Evolutionary conservation across 345 rosid genomes (phyloP), one percentile per base, ranked within the genome.

Genomic region (Moricandia moricandioides): DNA sequence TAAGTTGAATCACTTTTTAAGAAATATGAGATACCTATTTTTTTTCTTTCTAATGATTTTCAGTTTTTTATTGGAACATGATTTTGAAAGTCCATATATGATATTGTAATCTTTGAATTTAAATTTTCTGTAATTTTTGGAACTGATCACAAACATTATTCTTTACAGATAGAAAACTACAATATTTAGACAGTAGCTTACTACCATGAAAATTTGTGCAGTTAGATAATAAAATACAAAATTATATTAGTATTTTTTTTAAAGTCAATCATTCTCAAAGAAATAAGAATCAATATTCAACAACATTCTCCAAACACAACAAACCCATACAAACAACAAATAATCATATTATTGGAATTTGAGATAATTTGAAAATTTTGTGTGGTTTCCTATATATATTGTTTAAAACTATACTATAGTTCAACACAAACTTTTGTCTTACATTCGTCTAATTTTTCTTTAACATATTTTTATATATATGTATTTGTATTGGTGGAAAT

Each of bases 351-450:
- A 14, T 68, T 54, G 73, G 69, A 61, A 75, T 61, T 68, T 61
- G 79, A 37, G 27, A 59, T 59, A 0, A 58, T 47, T n/a, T 47
- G 52, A 47, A 47, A 47, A 47, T 6, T 47, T 47, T 43, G n/a
- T 47, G 52, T 47, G 17, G 52, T n/a, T 47, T 47, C n/a, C 52
- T 47, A n/a, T n/a, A 47, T 45, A 45, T n/a, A 29, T 31, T 65
- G 17, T 31, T 65, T 29, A 0, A 7, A 17, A 26, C 13, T 61
- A 21, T 3, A 62, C 7, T 18, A 43, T 47, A 71, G 37, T 33
- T 51, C 61, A 62, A 71, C 68, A 57, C 6, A 30, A 73, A 14
- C 4, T 24, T 26, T 74, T 74, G 78, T 74, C 63, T 57, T 68
- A 49, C 31, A 30, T 60, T 10, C 29, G 10, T 45, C 14, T 68